Evolutionary conservation across 345 rosid species (phyloP).

Genomic region (Arabidopsis suecica): DNA sequence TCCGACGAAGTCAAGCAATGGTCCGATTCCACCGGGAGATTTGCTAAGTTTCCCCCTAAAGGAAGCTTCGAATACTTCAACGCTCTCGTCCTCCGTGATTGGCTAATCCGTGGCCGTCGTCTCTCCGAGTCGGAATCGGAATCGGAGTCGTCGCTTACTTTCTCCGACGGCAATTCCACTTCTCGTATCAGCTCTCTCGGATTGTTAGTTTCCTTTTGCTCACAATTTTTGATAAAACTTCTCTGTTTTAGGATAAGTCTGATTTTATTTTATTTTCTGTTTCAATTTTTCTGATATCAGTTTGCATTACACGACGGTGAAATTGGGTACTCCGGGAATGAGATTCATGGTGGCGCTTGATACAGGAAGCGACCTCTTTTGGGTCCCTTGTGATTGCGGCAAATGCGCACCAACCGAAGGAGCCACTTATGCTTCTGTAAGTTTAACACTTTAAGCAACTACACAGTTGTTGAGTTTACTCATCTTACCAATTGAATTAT

Average conservation of each 20-base stretch:
- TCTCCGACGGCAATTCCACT: slow-evolving; percentile 80
- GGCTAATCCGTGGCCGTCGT: slow-evolving; percentile 58
- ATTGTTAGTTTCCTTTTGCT: slow-evolving; percentile 58
- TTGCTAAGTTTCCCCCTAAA: slow-evolving; percentile 60
- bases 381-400: slow-evolving; percentile 92
- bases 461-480: slow-evolving; percentile 10
- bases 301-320: slow-evolving; percentile 87
- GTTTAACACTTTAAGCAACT: slow-evolving; percentile 3
- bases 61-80: slow-evolving; percentile 76
- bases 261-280: slow-evolving; percentile 2
- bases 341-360: slow-evolving; percentile 93
- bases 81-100: slow-evolving; percentile 68
- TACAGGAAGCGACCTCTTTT: slow-evolving; percentile 85
- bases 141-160: slow-evolving; percentile 54
- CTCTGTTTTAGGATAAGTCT: slow-evolving; percentile 22
- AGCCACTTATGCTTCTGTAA: slow-evolving; percentile 66
- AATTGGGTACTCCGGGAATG: slow-evolving; percentile 82
- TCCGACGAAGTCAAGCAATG: slow-evolving; percentile 66
- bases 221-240: neutral
- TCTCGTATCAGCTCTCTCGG: slow-evolving; percentile 75
- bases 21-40: slow-evolving; percentile 51
- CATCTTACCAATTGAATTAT: neutral
- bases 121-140: slow-evolving; percentile 50
- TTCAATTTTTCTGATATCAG: slow-evolving; percentile 41
- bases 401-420: slow-evolving; percentile 73